These are phyloP conservation scores for Acanthamoeba culbertsoni DNA, from an alignment of 208 protist genomes.

Conservation along the genomic window DNA sequence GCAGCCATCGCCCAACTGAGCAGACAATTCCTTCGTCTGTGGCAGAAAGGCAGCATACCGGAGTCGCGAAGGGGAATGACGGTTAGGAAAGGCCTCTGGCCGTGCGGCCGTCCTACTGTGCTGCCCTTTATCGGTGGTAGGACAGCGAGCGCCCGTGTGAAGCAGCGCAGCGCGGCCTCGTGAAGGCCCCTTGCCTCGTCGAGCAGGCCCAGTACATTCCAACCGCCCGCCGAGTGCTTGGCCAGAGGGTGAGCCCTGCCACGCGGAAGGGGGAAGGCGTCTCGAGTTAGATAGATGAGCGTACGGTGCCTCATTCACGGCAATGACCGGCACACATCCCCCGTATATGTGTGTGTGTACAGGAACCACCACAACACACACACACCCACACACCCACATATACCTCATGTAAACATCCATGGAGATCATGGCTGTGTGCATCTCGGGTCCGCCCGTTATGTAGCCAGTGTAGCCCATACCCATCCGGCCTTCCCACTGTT, in stretches of 20 bases:
- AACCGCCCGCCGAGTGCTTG: not conserved
- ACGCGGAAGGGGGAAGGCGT: not conserved
- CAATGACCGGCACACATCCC: not conserved
- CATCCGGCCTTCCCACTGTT: not conserved
- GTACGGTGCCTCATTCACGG: not conserved
- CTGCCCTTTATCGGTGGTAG: not conserved
- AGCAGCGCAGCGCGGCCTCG: not conserved
- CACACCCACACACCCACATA: not conserved
- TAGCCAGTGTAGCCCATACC: conserved; percentile 32
- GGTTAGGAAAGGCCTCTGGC: not conserved
- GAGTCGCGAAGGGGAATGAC: not conserved
- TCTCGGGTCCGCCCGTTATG: not conserved
- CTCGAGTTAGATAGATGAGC: not conserved
- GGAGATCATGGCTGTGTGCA: not conserved
- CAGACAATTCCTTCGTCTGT: not conserved
- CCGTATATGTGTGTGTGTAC: not conserved
- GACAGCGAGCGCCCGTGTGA: not conserved
- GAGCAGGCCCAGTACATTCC: conserved; percentile 1
- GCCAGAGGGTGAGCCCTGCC: not conserved
- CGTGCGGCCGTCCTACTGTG: not conserved
- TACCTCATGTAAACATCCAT: conserved; percentile 32
- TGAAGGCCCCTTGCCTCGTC: not conserved
- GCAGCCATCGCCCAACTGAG: not conserved
- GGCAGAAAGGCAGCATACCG: not conserved
- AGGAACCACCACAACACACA: not conserved